Percentiles rank a stretch among this genome's conserved stretches.
These are phyloP conservation scores for Leccinum subtestaceum DNA, from an alignment of 768 basidiomycete genomes.

Conservation along the genomic window DNA sequence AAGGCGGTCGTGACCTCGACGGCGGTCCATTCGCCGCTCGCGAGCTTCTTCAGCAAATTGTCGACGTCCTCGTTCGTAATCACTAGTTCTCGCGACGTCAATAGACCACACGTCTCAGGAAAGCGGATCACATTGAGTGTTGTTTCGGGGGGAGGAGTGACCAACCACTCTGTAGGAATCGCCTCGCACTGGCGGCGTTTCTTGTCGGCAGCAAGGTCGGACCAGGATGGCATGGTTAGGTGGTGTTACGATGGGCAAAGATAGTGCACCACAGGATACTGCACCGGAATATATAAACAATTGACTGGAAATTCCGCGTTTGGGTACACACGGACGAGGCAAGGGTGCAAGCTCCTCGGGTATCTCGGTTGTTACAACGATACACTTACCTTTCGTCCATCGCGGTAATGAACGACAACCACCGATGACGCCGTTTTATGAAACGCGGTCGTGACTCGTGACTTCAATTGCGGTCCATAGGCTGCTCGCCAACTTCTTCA, in stretches of 20 bases:
- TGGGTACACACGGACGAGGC: slow-evolving; percentile 1
- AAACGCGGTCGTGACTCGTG: slow-evolving; percentile 71
- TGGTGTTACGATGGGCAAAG: background rate
- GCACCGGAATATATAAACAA: slow-evolving; percentile 6
- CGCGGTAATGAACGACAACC: background rate
- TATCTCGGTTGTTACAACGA: slow-evolving; percentile 60
- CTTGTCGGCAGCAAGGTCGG: slow-evolving; percentile 52
- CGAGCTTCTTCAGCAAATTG: slow-evolving; percentile 51
- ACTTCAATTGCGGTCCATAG: slow-evolving; percentile 67
- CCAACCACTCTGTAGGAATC: slow-evolving; percentile 66
- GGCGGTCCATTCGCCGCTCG: slow-evolving; percentile 53
- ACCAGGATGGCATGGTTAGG: slow-evolving; percentile 40
- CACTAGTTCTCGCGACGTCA: slow-evolving; percentile 48
- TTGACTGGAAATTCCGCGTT: background rate
- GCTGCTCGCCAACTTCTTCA: slow-evolving; percentile 50
- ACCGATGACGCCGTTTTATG: slow-evolving; percentile 63
- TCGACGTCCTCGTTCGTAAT: slow-evolving; percentile 53
- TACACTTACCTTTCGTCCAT: slow-evolving; percentile 50
- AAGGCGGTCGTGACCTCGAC: slow-evolving; percentile 72
- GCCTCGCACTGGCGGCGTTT: slow-evolving; percentile 47
- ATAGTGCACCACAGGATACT: background rate
- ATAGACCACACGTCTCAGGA: slow-evolving; percentile 45
- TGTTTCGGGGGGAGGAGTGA: slow-evolving; percentile 43
- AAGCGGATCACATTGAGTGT: slow-evolving; percentile 51
- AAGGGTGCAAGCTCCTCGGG: background rate